Evolutionary conservation across 352 stramenopile species (phyloP).

Genomic region (Globisporangium middletonii): DNA sequence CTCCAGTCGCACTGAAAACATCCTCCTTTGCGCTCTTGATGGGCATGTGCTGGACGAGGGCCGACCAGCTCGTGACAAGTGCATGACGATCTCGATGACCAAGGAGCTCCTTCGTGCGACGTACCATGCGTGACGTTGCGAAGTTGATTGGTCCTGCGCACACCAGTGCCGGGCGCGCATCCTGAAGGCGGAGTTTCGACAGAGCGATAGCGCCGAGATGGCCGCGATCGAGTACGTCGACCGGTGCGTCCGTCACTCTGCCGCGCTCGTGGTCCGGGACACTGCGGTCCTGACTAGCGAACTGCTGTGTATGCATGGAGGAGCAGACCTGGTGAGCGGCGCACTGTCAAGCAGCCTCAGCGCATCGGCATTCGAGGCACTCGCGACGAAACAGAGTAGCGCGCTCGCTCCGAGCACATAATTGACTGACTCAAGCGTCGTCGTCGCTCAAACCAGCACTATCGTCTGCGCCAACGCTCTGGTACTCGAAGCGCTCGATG

Average conservation of each 20-base stretch:
- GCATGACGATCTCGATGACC: conserved; percentile 95
- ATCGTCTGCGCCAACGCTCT: too few species aligned
- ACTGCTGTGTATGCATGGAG: not conserved
- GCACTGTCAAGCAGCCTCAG: conserved; percentile 62
- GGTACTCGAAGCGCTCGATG: conserved; percentile 28
- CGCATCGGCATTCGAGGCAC: conserved; percentile 50
- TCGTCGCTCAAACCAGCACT: not conserved
- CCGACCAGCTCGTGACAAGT: conserved; percentile 96
- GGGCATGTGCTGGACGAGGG: conserved; percentile 79
- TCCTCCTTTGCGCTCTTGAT: not conserved
- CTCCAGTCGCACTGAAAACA: too few species aligned
- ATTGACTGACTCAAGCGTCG: not conserved
- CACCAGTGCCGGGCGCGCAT: conserved; percentile 75
- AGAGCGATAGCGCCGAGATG: conserved; percentile 96
- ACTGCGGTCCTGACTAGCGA: too few species aligned
- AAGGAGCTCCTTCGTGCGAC: conserved; percentile 93
- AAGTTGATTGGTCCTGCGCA: conserved; percentile 91
- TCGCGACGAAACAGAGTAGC: conserved; percentile 6
- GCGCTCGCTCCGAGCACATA: too few species aligned
- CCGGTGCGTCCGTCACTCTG: conserved; percentile 33
- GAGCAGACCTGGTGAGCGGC: conserved; percentile 73
- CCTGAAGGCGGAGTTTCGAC: conserved; percentile 91
- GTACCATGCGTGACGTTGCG: conserved; percentile 92
- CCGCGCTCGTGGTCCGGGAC: not conserved
- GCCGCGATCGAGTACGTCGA: conserved; percentile 98